A percentile compares a stretch with the other conserved stretches of the same genome.
phyloP scores from a whole-genome alignment of 75 land plant genomes.

The Selaginella moellendorffii region DNA sequence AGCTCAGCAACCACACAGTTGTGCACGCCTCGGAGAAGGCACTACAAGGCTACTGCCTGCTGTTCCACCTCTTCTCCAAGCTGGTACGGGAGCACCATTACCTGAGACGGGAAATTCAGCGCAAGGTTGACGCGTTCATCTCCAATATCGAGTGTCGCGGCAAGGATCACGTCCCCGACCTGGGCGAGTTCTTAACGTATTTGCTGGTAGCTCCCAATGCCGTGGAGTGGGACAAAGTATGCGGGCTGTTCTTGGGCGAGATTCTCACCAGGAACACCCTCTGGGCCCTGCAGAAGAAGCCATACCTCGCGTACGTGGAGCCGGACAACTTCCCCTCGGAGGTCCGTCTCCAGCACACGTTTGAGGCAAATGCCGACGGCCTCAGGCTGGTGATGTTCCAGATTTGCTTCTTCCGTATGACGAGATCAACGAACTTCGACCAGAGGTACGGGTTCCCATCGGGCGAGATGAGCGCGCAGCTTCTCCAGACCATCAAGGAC shows the following conservation, averaged over 20 bases:
- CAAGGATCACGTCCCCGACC: conserved; percentile 2
- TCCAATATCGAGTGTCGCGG: background rate
- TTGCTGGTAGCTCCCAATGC: background rate
- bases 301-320: background rate
- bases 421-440: background rate
- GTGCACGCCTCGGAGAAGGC: conserved; percentile 16
- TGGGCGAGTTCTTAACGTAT: conserved; percentile 15
- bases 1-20: background rate
- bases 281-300: background rate
- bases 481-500: background rate
- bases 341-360: background rate
- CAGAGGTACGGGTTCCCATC: conserved; percentile 10
- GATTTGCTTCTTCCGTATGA: background rate
- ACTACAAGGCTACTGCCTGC: conserved; percentile 19
- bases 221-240: background rate
- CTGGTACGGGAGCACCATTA: background rate
- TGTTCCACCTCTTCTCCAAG: conserved; percentile 14
- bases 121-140: background rate
- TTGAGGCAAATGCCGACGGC: background rate
- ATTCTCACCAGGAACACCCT: conserved; percentile 9
- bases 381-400: background rate
- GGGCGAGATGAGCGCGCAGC: background rate
- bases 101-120: background rate
- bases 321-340: background rate
- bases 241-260: conserved; percentile 10